Evolutionary conservation across 2,329 filamentous ascomycete species (phyloP).

Genomic region (Amauroascus niger): DNA sequence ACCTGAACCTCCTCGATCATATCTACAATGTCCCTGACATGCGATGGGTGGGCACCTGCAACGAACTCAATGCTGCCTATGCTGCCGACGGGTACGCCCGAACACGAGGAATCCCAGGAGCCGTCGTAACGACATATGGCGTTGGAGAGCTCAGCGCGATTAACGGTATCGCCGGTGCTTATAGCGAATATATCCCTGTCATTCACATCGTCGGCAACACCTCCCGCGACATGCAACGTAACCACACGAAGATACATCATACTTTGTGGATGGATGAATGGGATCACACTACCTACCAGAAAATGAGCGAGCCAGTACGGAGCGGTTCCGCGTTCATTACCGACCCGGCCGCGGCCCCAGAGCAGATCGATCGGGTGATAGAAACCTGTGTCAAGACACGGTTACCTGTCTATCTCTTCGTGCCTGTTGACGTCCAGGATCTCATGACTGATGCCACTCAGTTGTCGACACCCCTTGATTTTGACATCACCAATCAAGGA

Average conservation of each 20-base stretch:
- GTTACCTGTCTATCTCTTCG: slow-evolving; percentile 22
- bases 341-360: slow-evolving; percentile 19
- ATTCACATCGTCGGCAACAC: slow-evolving; percentile 54
- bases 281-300: slow-evolving; percentile 21
- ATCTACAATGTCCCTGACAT: slow-evolving; percentile 24
- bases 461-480: slow-evolving; percentile 13
- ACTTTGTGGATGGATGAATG: slow-evolving; percentile 23
- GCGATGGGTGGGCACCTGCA: slow-evolving; percentile 45
- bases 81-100: slow-evolving; percentile 47
- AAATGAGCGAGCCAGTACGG: slow-evolving; percentile 19
- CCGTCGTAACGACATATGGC: slow-evolving; percentile 49
- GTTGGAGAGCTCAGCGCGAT: slow-evolving; percentile 43
- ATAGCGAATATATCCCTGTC: slow-evolving; percentile 49
- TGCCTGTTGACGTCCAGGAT: slow-evolving; percentile 20
- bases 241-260: slow-evolving; percentile 33
- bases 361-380: slow-evolving; percentile 21
- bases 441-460: slow-evolving; percentile 14
- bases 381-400: slow-evolving; percentile 18
- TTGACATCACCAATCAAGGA: slow-evolving; percentile 13
- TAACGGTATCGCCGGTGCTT: slow-evolving; percentile 37
- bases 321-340: slow-evolving; percentile 20
- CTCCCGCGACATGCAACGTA: slow-evolving; percentile 39
- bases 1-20: slow-evolving; percentile 18
- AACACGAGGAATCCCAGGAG: slow-evolving; percentile 41
- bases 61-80: slow-evolving; percentile 46